These are phyloP conservation scores for Xylariales sp. DNA, from an alignment of 2,329 filamentous ascomycete genomes.

Conservation along the genomic window DNA sequence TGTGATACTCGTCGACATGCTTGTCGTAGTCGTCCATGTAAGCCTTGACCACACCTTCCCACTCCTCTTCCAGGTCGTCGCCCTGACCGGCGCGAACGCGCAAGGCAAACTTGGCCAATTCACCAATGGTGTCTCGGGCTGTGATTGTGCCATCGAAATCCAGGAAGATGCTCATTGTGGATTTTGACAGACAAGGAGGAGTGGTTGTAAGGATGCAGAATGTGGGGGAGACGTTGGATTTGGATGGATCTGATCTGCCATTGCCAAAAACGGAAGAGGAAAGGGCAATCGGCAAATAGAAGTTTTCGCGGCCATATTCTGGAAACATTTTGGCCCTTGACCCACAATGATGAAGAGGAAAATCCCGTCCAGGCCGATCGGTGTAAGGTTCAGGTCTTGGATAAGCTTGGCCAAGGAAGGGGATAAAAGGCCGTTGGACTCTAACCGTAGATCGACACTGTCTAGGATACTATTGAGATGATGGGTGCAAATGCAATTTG, in stretches of 20 bases:
- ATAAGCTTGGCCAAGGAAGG: too few species aligned
- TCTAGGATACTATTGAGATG: too few species aligned
- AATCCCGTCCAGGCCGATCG: too few species aligned
- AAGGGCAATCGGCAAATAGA: not conserved
- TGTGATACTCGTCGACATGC: conserved; percentile 31
- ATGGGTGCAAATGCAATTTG: too few species aligned
- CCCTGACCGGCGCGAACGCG: conserved; percentile 20
- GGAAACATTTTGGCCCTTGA: too few species aligned
- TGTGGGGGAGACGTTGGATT: not conserved
- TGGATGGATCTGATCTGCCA: conserved; percentile 6
- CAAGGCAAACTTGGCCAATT: conserved; percentile 41
- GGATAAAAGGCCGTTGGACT: too few species aligned
- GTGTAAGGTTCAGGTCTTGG: too few species aligned
- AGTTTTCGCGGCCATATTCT: too few species aligned
- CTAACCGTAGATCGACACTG: too few species aligned
- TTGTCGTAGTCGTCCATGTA: conserved; percentile 39
- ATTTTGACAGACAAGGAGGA: not conserved
- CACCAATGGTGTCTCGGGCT: conserved; percentile 45
- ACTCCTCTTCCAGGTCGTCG: conserved; percentile 31
- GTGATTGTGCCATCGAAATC: conserved; percentile 60
- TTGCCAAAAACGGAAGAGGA: conserved; percentile 7
- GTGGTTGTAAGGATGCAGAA: not conserved
- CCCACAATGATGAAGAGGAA: too few species aligned
- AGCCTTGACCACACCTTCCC: conserved; percentile 39
- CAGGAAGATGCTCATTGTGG: conserved; percentile 42